Evolutionary conservation across 768 basidiomycete species (phyloP).

Genomic region (Floccularia luteovirens): DNA sequence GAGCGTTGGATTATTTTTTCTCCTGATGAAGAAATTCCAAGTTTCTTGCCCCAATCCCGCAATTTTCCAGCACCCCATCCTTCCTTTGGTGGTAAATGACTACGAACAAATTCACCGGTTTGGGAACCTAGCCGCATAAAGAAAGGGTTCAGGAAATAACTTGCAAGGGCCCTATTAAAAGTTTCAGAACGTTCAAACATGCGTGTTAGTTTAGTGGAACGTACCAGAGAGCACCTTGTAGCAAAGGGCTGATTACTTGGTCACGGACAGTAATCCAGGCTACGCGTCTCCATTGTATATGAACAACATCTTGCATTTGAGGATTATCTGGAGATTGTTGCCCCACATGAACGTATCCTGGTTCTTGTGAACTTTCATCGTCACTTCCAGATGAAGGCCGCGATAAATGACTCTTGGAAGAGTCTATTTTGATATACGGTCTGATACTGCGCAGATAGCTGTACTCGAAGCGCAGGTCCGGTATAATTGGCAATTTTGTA

Average conservation of each 20-base stretch:
- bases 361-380: conserved; percentile 15
- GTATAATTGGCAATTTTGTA: conserved; percentile 47
- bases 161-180: conserved; percentile 32
- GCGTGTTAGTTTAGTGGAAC: too few species aligned
- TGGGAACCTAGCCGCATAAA: conserved; percentile 24
- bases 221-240: conserved; percentile 65
- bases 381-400: too few species aligned
- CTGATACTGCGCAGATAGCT: conserved; percentile 59
- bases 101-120: conserved; percentile 21
- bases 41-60: conserved; percentile 23
- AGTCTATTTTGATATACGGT: conserved; percentile 35
- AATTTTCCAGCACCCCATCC: conserved; percentile 34
- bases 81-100: conserved; percentile 22
- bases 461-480: conserved; percentile 72
- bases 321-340: conserved; percentile 6
- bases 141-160: conserved; percentile 36
- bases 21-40: conserved; percentile 13
- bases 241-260: conserved; percentile 58
- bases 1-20: conserved; percentile 2
- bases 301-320: conserved; percentile 21
- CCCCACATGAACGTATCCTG: conserved; percentile 22
- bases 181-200: too few species aligned
- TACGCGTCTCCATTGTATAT: conserved; percentile 50
- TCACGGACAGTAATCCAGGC: conserved; percentile 60
- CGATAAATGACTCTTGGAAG: conserved; percentile 5